A percentile compares a stretch with the other conserved stretches of the same genome.
phyloP scores from a whole-genome alignment of 441 rosid genomes.

The Cnidoscolus chayamansa region DNA sequence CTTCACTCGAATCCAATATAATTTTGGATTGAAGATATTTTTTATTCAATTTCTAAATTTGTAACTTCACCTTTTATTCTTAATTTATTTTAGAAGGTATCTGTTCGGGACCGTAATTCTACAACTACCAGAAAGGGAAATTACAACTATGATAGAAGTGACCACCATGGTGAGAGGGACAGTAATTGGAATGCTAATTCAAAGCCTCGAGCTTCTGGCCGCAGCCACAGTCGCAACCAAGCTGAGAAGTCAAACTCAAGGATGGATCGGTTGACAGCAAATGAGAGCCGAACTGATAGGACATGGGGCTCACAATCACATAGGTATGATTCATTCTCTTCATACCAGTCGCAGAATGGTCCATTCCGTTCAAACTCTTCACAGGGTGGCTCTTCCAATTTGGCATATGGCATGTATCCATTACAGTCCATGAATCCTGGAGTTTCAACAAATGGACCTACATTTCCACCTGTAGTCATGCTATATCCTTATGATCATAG shows the following conservation, averaged over 20 bases:
- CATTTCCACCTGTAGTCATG: conserved; percentile 70
- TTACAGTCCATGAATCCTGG: conserved; percentile 52
- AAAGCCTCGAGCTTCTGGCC: conserved; percentile 63
- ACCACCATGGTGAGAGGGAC: conserved; percentile 71
- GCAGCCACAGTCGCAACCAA: conserved; percentile 52
- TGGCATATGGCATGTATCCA: conserved; percentile 72
- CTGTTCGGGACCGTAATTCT: conserved; percentile 62
- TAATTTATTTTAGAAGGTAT: conserved; percentile 55
- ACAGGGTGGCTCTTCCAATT: conserved; percentile 49
- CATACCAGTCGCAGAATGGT: conserved; percentile 66
- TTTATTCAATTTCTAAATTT: too few relatives aligned
- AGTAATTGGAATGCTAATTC: conserved; percentile 64
- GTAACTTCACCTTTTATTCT: background rate
- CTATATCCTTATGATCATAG: conserved; percentile 67
- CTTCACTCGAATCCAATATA: too few relatives aligned
- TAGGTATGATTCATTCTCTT: conserved; percentile 51
- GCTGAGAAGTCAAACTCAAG: conserved; percentile 62
- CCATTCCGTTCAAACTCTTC: conserved; percentile 48
- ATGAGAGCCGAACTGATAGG: conserved; percentile 62
- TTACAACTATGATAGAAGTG: conserved; percentile 65
- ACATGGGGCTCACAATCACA: conserved; percentile 58
- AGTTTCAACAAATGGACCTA: conserved; percentile 62
- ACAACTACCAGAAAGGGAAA: conserved; percentile 69
- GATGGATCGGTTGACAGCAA: conserved; percentile 44
- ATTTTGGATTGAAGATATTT: too few relatives aligned